Evolutionary conservation across 2,329 filamentous ascomycete genomes (phyloP).

Genomic region (Fusarium poae): DNA sequence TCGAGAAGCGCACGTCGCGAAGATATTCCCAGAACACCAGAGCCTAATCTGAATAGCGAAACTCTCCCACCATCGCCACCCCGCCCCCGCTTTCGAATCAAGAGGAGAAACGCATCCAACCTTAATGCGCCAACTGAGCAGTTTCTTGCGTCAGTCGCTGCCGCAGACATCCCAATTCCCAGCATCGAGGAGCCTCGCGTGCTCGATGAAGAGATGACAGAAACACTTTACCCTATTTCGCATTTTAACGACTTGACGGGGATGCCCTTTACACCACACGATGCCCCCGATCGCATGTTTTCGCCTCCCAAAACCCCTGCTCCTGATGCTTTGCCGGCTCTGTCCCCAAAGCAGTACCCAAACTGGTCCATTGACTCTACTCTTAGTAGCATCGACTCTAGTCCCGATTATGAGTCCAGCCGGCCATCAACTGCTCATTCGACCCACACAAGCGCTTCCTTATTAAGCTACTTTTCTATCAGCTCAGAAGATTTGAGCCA

Average conservation of each 20-base stretch:
- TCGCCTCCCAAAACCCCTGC: conserved; percentile 72
- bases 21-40: conserved; percentile 64
- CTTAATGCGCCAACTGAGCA: conserved; percentile 72
- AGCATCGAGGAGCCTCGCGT: conserved; percentile 71
- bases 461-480: conserved; percentile 69
- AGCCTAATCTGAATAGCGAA: conserved; percentile 58
- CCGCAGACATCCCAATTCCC: conserved; percentile 73
- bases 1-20: conserved; percentile 59
- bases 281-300: conserved; percentile 58
- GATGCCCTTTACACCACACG: conserved; percentile 48
- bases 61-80: conserved; percentile 63
- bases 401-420: conserved; percentile 70
- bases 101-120: conserved; percentile 66
- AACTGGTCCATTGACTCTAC: conserved; percentile 71
- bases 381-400: conserved; percentile 70
- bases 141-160: conserved; percentile 75
- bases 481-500: conserved; percentile 67
- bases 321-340: conserved; percentile 59
- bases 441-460: conserved; percentile 68
- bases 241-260: conserved; percentile 53
- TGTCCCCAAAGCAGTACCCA: conserved; percentile 64
- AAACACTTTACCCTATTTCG: conserved; percentile 54
- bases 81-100: conserved; percentile 67
- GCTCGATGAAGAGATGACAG: conserved; percentile 60
- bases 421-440: conserved; percentile 71